A percentile compares a stretch with the other conserved stretches of the same genome.
Conservation (phyloP, 2,329 filamentous ascomycete species). For the Epichloe sp. region DNA sequence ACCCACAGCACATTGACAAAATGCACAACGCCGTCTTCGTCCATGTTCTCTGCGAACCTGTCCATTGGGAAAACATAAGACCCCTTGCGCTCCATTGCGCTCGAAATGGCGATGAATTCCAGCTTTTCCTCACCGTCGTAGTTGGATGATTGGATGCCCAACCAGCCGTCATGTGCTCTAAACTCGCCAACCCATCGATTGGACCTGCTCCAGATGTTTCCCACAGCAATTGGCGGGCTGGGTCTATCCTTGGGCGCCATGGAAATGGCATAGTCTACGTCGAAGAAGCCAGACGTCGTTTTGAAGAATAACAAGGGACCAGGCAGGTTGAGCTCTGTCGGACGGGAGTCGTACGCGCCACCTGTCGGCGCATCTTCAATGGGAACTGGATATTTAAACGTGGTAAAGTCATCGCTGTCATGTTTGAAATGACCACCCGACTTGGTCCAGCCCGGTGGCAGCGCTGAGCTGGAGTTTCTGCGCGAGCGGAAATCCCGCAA, state of each 20-base stretch:
- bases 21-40: slow-evolving; percentile 28
- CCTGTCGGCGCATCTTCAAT: slow-evolving; percentile 20
- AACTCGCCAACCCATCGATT: slow-evolving; percentile 29
- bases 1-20: slow-evolving; percentile 35
- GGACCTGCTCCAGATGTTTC: slow-evolving; percentile 25
- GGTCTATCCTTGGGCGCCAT: slow-evolving; percentile 21
- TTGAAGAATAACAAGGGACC: slow-evolving; percentile 27
- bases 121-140: slow-evolving; percentile 30
- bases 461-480: slow-evolving; percentile 14
- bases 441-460: slow-evolving; percentile 28
- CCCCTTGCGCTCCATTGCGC: slow-evolving; percentile 27
- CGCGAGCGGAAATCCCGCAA: slow-evolving; percentile 26
- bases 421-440: slow-evolving; percentile 25
- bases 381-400: slow-evolving; percentile 30
- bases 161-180: slow-evolving; percentile 31
- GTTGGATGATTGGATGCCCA: slow-evolving; percentile 32
- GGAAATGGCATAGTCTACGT: slow-evolving; percentile 26
- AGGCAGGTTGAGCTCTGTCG: slow-evolving; percentile 20
- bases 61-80: slow-evolving; percentile 27
- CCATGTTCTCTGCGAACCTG: slow-evolving; percentile 27
- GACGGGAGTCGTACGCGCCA: slow-evolving; percentile 17
- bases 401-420: slow-evolving; percentile 24
- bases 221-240: slow-evolving; percentile 28
- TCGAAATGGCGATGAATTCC: slow-evolving; percentile 30
- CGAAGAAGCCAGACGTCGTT: slow-evolving; percentile 25